Base-by-base conservation (phyloP, 2,329 filamentous ascomycete genomes). In the Coleophoma crateriformis region DNA sequence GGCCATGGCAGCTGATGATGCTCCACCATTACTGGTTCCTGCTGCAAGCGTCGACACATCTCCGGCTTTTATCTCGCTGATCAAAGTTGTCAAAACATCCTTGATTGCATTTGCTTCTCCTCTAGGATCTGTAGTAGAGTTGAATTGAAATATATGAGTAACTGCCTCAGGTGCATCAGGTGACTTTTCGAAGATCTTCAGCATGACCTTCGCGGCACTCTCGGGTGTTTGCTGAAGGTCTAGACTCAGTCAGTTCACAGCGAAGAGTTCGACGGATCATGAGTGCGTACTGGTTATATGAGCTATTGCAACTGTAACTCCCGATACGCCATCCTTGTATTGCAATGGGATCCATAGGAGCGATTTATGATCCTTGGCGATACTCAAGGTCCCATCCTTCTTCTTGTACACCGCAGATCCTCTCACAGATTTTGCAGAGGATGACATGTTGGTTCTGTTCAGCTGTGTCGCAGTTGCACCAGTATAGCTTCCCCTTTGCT, bases 191-290 rank as follows among this genome's bases (percentile, higher is more conserved):
- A 96, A 88, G 49, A 99, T 85, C 68, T 94, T 96, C 52, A 97
- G 79, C 78, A 96, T 96, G 47, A 95, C 90, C 75, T 96, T 96
- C 15, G 90, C 75, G 34, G 82, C 84, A n/a, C 77, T 84, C 52
- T 90, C 89, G 12, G 94, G 91, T 1, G 94, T 97, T 67, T 97
- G 92, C 68, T 99, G 92, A 45, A 99, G 81, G 71, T 97, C 89
- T 94, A 59, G 33, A 45, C 53, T 59, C 35, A 61, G 56, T 55
- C 38, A 58, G 48, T 47, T 42, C 47, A 38, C 17, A 46, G 19
- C 15, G 13, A 10, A 48, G 42, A 38, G 37, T 3, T 10, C 19
- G 12, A 20, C 54, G 55, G 50, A 54, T 47, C 15, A 22, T 27
- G 14, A 41, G 46, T 43, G 65, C 85, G 65, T 75, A 94, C 89